phyloP scores from a whole-genome alignment of 2,329 filamentous ascomycete species.

The Cryoendolithus antarcticus region DNA sequence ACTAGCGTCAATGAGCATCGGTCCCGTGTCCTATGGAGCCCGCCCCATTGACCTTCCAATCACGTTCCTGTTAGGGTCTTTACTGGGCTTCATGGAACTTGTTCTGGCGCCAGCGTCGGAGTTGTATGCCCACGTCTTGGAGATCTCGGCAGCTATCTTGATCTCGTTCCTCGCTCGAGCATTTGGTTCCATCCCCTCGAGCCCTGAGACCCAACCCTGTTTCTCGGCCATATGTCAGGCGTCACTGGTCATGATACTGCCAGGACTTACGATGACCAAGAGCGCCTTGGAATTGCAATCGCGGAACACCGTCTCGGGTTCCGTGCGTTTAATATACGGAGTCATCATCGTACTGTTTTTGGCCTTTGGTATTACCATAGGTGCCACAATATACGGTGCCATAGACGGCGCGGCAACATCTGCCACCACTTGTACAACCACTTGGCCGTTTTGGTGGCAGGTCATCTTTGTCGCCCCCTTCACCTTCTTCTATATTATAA shows the following conservation, averaged over 20 bases:
- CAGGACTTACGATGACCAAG: constrained; percentile 30
- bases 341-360: constrained; percentile 33
- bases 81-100: constrained; percentile 61
- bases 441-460: constrained; percentile 38
- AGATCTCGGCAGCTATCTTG: constrained; percentile 29
- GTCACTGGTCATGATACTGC: constrained; percentile 29
- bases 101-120: constrained; percentile 59
- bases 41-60: constrained; percentile 63
- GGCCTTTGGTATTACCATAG: constrained; percentile 32
- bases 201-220: constrained; percentile 27
- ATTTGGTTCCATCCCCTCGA: constrained; percentile 26
- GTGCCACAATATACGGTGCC: constrained; percentile 29
- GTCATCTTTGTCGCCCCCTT: constrained; percentile 62
- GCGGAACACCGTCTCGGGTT: constrained; percentile 30
- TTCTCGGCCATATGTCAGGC: constrained; percentile 32
- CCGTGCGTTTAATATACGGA: constrained; percentile 32
- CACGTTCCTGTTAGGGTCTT: constrained; percentile 56
- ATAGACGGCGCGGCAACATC: constrained; percentile 30
- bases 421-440: constrained; percentile 23
- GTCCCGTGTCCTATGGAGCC: constrained; percentile 63
- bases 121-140: constrained; percentile 41
- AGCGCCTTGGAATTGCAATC: constrained; percentile 29
- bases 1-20: constrained; percentile 57
- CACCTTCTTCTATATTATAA: constrained; percentile 55
- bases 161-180: constrained; percentile 30